Conservation (phyloP, 441 rosid genomes). For the Corymbia calophylla region DNA sequence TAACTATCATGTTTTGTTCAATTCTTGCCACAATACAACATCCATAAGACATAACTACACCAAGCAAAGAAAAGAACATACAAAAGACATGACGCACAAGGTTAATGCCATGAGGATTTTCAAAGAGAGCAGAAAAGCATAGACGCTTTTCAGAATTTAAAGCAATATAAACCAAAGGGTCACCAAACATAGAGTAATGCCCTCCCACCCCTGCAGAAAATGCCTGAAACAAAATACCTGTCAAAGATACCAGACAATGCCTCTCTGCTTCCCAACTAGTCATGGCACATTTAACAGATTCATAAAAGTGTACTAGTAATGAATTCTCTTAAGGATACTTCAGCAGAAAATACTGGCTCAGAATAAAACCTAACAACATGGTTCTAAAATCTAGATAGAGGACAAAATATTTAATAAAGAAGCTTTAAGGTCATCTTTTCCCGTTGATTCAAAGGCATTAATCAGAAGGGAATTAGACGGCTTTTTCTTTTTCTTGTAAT, state of each 20-base stretch:
- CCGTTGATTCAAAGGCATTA: not conserved
- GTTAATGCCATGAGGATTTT: not conserved
- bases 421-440: not conserved
- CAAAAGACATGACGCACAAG: not conserved
- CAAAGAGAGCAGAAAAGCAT: not conserved
- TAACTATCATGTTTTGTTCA: not conserved
- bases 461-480: not conserved
- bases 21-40: not conserved
- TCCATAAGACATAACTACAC: not conserved
- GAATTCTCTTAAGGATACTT: not conserved
- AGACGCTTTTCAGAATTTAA: not conserved
- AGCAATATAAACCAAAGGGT: not conserved
- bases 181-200: not conserved
- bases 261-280: not conserved
- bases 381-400: not conserved
- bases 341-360: not conserved
- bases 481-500: not conserved
- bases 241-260: not conserved
- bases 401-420: not conserved
- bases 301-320: not conserved
- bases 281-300: not conserved
- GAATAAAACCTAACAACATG: not conserved
- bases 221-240: not conserved
- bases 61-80: not conserved
- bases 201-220: not conserved